Conservation (phyloP, 768 basidiomycete genomes). For the Auricularia auricula-judae region DNA sequence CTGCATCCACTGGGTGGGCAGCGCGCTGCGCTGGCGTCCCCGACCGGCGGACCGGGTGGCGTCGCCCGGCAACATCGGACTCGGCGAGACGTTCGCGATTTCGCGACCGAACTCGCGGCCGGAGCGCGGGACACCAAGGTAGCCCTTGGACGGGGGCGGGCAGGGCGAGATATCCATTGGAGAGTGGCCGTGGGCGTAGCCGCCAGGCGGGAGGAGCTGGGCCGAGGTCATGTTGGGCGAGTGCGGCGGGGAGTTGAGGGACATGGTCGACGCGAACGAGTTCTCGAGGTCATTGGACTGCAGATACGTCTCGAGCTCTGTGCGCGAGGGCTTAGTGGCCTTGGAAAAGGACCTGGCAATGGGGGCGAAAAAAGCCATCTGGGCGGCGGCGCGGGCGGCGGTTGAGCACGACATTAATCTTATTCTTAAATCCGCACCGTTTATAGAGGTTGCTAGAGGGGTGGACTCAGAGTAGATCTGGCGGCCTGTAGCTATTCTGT, state of each 20-base stretch:
- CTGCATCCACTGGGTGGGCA: constrained; percentile 47
- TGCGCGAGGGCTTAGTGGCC: not conserved
- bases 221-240: constrained; percentile 12
- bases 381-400: not conserved
- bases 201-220: constrained; percentile 29
- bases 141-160: constrained; percentile 13
- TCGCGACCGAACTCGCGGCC: constrained; percentile 66
- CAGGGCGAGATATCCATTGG: constrained; percentile 81
- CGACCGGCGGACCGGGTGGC: constrained; percentile 34
- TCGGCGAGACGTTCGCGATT: constrained; percentile 41
- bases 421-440: constrained; percentile 1
- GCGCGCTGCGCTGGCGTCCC: constrained; percentile 46
- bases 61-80: constrained; percentile 16
- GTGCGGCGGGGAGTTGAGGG: constrained; percentile 58
- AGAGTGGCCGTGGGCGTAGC: not conserved
- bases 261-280: constrained; percentile 77
- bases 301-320: constrained; percentile 27
- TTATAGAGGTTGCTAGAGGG: no score
- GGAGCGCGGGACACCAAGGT: constrained; percentile 44
- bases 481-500: not conserved
- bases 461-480: not conserved
- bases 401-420: constrained; percentile 6
- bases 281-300: constrained; percentile 67
- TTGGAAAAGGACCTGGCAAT: not conserved
- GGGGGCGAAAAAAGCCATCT: constrained; percentile 6